These are phyloP conservation scores for Mycocalia duriaeana DNA, from an alignment of 1,284 basidiomycete species.

Conservation along the genomic window DNA sequence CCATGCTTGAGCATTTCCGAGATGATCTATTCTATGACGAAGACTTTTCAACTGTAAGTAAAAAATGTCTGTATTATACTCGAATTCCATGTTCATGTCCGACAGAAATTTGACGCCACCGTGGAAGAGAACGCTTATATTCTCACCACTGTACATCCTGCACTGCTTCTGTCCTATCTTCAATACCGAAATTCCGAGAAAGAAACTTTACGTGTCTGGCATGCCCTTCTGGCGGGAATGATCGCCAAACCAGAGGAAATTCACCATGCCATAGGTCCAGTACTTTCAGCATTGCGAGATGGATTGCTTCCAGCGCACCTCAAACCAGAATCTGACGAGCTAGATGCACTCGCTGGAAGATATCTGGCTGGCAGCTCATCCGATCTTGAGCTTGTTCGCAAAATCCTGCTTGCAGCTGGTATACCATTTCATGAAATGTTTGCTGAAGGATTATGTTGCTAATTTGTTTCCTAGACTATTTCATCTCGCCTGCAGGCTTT, in stretches of 20 bases:
- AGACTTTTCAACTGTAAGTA: conserved; percentile 32
- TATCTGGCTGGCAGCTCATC: conserved; percentile 18
- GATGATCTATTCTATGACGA: conserved; percentile 35
- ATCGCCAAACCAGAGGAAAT: conserved; percentile 4
- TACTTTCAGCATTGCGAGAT: conserved; percentile 36
- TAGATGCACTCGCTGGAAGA: conserved; percentile 35
- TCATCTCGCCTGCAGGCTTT: conserved; percentile 35
- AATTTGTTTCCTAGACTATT: conserved; percentile 23
- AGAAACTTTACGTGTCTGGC: conserved; percentile 37
- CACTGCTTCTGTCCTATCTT: conserved; percentile 47
- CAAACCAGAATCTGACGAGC: conserved; percentile 34
- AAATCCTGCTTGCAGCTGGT: conserved; percentile 34
- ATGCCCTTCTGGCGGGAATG: conserved; percentile 28
- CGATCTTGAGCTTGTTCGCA: conserved; percentile 25
- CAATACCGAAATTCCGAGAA: conserved; percentile 32
- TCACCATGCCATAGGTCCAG: conserved; percentile 21
- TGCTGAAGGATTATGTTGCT: background rate
- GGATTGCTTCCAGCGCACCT: conserved; percentile 34
- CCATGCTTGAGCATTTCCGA: conserved; percentile 38
- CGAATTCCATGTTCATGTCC: conserved; percentile 3
- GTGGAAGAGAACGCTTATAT: conserved; percentile 31
- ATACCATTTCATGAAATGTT: conserved; percentile 7
- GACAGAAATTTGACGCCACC: conserved; percentile 45
- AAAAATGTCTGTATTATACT: background rate
- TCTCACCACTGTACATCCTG: conserved; percentile 37